phyloP scores from a whole-genome alignment of 805 yeast species.

The Metschnikowia corniflorae region DNA sequence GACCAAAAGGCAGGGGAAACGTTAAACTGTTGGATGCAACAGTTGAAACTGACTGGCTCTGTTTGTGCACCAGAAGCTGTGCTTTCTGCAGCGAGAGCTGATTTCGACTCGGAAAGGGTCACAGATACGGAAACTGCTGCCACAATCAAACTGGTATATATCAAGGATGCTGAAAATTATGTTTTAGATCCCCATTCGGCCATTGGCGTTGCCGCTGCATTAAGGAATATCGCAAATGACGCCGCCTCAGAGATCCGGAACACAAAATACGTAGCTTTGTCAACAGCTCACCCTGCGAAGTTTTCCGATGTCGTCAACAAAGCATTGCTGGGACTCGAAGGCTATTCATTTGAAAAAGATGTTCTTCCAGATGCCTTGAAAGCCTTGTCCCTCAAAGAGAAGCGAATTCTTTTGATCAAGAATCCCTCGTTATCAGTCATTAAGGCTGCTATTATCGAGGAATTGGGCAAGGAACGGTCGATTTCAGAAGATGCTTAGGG shows the following conservation, averaged over 20 bases:
- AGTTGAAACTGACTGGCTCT: conserved; percentile 71
- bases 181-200: conserved; percentile 96
- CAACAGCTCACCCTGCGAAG: conserved; percentile 99
- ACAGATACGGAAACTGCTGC: conserved; percentile 72
- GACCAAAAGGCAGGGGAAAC: conserved; percentile 69
- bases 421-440: conserved; percentile 70
- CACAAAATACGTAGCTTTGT: conserved; percentile 64
- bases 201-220: conserved; percentile 83
- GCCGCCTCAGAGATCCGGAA: conserved; percentile 34
- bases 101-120: conserved; percentile 78
- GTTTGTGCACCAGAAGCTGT: conserved; percentile 67
- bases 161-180: conserved; percentile 58
- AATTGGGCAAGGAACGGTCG: conserved; percentile 42
- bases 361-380: conserved; percentile 88
- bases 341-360: conserved; percentile 80
- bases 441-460: conserved; percentile 71
- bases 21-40: conserved; percentile 71
- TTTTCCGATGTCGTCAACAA: conserved; percentile 92
- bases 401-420: conserved; percentile 69
- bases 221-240: conserved; percentile 53
- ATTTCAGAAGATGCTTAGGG: too few species aligned
- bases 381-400: conserved; percentile 63
- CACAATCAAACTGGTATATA: conserved; percentile 72
- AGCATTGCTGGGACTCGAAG: conserved; percentile 62
- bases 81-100: conserved; percentile 59